These are phyloP conservation scores for Fusarium poae DNA, from an alignment of 2,329 filamentous ascomycete species.

Conservation along the genomic window DNA sequence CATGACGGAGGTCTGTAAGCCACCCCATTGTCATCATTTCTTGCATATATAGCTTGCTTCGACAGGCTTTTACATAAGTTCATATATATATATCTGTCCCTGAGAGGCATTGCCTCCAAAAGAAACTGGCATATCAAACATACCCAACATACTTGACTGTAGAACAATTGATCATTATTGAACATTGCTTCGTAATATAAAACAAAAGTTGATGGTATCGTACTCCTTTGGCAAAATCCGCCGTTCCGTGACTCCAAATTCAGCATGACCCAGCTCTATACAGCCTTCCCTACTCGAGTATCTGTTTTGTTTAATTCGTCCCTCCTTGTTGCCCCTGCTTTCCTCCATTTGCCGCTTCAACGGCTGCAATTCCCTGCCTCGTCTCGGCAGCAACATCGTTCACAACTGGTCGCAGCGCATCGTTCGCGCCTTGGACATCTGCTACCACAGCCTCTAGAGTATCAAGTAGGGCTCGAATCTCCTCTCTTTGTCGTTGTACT, in stretches of 20 bases:
- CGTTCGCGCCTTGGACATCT: conserved; percentile 68
- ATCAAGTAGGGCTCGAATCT: conserved; percentile 65
- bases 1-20: conserved; percentile 6
- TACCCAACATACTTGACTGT: background rate
- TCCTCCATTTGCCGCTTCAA: conserved; percentile 35
- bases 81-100: conserved; percentile 5
- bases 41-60: conserved; percentile 13
- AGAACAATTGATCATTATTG: background rate
- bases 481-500: conserved; percentile 65
- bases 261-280: background rate
- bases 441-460: conserved; percentile 64
- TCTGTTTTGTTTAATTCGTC: background rate
- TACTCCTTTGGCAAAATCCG: conserved; percentile 12
- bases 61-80: conserved; percentile 12
- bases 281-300: background rate
- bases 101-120: conserved; percentile 19
- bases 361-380: conserved; percentile 50
- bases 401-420: conserved; percentile 61
- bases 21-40: conserved; percentile 22
- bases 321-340: conserved; percentile 12
- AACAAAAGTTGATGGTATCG: conserved; percentile 32
- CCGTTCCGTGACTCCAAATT: conserved; percentile 12
- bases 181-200: conserved; percentile 28
- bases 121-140: conserved; percentile 9
- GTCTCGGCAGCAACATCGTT: conserved; percentile 65